Base-by-base conservation (phyloP, 192 early-diverging fungal species). In the Coemansia sp. region DNA sequence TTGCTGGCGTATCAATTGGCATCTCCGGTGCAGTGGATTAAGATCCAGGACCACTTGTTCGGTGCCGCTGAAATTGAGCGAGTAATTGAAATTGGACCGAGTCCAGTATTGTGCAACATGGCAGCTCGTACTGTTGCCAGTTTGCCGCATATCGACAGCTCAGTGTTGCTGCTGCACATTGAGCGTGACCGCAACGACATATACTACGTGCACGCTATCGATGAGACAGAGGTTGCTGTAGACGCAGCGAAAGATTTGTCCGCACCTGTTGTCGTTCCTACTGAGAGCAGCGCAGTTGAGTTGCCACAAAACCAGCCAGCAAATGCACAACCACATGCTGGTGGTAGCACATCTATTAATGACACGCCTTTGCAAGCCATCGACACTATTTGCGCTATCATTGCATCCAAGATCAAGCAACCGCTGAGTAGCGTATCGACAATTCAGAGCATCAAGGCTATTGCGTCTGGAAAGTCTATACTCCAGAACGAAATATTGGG, bases 401-500 rank as follows among this genome's bases (percentile, higher is more conserved):
- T 95, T 73, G 90, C 94, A 9, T 91, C 93, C 63, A 97, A 97
- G 73, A 80, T 92, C 53, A 97, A 97, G 84, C 93, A 94, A 78
- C 65, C 87, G 10, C 72, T 92, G 1, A 74, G 83, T 20, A 88
- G 91, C 19, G 72, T 96, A 48, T 86, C 92, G 20, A 68, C 86
- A 24, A 62, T 74, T 57, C 94, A 93, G 81, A 85, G 86, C 51
- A 77, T 82, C 37, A 82, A 97, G 83, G 88, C 92, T 43, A 85
- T 95, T 37, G 90, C 94, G 48, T 90, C 88, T 29, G 95, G 95
- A 65, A 98, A 98, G 74, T 94, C 91, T 5, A 97, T 92, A 47
- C 85, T 97, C n/a, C 94, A 97, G 70, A 98, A 98, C 83, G 96
- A 98, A 63, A 93, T 98, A 39, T 82, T 98, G 53, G 96, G 94